A percentile compares a stretch with the other conserved stretches of the same genome.
These are phyloP conservation scores for Calycina herbarum DNA, from an alignment of 2,329 filamentous ascomycete genomes.

Conservation along the genomic window DNA sequence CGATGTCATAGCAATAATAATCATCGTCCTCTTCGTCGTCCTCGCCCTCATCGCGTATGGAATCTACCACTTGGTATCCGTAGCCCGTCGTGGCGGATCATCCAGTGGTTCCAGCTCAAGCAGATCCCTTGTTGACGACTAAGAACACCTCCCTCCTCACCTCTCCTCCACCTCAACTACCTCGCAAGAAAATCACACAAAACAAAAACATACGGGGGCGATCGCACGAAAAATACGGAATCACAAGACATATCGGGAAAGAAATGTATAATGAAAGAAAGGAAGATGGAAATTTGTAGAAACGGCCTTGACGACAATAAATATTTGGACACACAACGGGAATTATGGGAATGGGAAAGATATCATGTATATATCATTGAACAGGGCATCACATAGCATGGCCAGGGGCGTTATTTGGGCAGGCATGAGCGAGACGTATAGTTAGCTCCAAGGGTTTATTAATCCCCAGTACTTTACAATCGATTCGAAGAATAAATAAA, in stretches of 20 bases:
- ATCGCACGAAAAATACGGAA: background rate
- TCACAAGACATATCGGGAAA: background rate
- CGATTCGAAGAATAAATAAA: background rate
- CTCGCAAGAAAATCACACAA: background rate
- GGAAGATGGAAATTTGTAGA: background rate
- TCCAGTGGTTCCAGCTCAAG: conserved; percentile 24
- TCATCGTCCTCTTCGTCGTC: conserved; percentile 65
- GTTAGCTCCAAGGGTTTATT: background rate
- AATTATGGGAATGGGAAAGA: background rate
- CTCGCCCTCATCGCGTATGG: conserved; percentile 62
- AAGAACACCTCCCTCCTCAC: background rate
- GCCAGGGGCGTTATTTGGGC: conserved; percentile 3
- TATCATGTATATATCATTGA: conserved; percentile 23
- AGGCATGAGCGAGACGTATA: background rate
- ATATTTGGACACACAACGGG: conserved; percentile 13
- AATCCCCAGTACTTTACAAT: background rate
- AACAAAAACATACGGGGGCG: background rate
- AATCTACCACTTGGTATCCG: conserved; percentile 61
- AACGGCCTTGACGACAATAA: background rate
- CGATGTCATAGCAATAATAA: conserved; percentile 67
- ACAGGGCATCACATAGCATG: conserved; percentile 11
- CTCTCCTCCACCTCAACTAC: background rate
- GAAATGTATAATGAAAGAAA: conserved; percentile 8
- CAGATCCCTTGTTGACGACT: conserved; percentile 35
- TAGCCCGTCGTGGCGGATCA: conserved; percentile 39